phyloP scores from a whole-genome alignment of 768 basidiomycete species.

The Collybia sordida region DNA sequence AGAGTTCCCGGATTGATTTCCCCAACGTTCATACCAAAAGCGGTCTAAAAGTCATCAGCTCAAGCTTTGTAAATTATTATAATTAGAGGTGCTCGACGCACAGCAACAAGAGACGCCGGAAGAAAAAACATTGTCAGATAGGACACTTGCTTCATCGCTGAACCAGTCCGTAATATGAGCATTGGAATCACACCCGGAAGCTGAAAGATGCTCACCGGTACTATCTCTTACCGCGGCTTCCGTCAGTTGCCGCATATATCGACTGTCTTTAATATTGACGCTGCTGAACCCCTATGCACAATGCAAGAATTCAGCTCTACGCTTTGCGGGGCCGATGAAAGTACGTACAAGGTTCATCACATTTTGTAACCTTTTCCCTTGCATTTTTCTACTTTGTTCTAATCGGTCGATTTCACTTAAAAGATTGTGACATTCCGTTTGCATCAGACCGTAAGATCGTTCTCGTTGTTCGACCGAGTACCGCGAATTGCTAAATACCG shows the following conservation, averaged over 20 bases:
- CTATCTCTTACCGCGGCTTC: conserved; percentile 41
- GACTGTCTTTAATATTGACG: conserved; percentile 50
- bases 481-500: conserved; percentile 32
- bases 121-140: conserved; percentile 65
- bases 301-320: neutral
- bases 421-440: conserved; percentile 46
- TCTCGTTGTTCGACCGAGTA: conserved; percentile 11
- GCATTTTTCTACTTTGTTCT: conserved; percentile 38
- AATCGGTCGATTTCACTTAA: conserved; percentile 49
- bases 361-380: conserved; percentile 46
- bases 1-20: conserved; percentile 33
- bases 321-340: neutral
- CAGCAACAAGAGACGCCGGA: conserved; percentile 50
- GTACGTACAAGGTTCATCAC: conserved; percentile 46
- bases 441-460: conserved; percentile 25
- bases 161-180: neutral
- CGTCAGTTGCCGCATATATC: conserved; percentile 38
- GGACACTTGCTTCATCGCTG: conserved; percentile 53
- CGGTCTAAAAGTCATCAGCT: conserved; percentile 29
- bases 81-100: conserved; percentile 19
- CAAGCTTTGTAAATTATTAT: neutral
- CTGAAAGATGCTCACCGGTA: conserved; percentile 26
- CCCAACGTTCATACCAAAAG: conserved; percentile 57
- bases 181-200: neutral
- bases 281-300: conserved; percentile 40